Evolutionary conservation across 2,329 filamentous ascomycete species (phyloP).

Genomic region (Aspergillus ochraceoroseus): DNA sequence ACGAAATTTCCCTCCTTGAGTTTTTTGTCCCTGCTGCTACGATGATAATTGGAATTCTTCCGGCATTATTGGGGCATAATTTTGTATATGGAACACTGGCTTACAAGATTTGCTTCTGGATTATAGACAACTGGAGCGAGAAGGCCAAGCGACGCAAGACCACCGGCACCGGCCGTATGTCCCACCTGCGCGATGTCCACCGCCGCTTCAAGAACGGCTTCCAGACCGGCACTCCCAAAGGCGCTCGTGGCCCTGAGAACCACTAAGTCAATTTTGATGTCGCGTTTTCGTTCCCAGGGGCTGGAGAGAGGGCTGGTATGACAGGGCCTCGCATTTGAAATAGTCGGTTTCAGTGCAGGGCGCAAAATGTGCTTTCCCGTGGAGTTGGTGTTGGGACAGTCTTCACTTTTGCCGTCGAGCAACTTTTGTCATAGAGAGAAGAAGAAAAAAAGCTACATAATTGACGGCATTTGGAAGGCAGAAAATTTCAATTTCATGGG

Average conservation of each 20-base stretch:
- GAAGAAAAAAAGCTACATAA: constrained; percentile 21
- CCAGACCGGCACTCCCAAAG: constrained; percentile 83
- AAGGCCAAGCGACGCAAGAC: constrained; percentile 99
- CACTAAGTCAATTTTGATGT: constrained; percentile 39
- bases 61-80: no score
- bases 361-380: constrained; percentile 34
- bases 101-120: constrained; percentile 27
- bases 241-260: constrained; percentile 62
- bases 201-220: constrained; percentile 98
- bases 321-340: constrained; percentile 36
- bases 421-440: constrained; percentile 28
- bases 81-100: constrained; percentile 18
- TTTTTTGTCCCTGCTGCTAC: no score
- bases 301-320: constrained; percentile 40
- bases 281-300: constrained; percentile 38
- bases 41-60: no score
- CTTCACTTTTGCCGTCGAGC: constrained; percentile 29
- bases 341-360: constrained; percentile 35
- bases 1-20: constrained; percentile 47
- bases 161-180: constrained; percentile 92
- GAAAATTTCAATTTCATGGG: constrained; percentile 28
- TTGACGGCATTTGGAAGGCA: constrained; percentile 25
- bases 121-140: constrained; percentile 96
- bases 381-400: constrained; percentile 37
- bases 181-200: constrained; percentile 86